A percentile compares a stretch with the other conserved stretches of the same genome.
phyloP scores from a whole-genome alignment of 2,329 filamentous ascomycete genomes.

The Phoma sp. region DNA sequence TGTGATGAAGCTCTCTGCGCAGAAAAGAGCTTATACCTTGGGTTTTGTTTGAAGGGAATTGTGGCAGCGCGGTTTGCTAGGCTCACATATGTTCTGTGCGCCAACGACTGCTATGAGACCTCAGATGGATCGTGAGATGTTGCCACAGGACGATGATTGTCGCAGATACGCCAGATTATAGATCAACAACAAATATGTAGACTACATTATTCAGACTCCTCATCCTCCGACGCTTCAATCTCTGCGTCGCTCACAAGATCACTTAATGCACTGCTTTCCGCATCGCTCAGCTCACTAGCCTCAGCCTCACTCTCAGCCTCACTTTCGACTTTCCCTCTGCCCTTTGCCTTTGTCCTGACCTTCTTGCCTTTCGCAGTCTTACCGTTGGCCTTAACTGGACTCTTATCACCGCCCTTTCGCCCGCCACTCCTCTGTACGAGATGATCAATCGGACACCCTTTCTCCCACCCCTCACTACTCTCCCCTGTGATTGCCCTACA shows the following conservation, averaged over 20 bases:
- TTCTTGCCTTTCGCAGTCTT: slow-evolving; percentile 29
- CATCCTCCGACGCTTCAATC: slow-evolving; percentile 1
- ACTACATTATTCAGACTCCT: slow-evolving; percentile 1
- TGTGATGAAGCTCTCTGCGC: too few species aligned
- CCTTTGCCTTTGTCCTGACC: slow-evolving; percentile 6
- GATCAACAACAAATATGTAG: background rate
- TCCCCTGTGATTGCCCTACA: slow-evolving; percentile 68
- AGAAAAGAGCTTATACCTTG: too few species aligned
- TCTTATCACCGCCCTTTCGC: slow-evolving; percentile 53
- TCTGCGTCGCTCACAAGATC: slow-evolving; percentile 16
- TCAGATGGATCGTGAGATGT: background rate
- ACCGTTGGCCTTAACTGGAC: slow-evolving; percentile 13
- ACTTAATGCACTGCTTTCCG: slow-evolving; percentile 23
- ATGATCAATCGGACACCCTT: slow-evolving; percentile 70
- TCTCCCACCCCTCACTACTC: slow-evolving; percentile 68
- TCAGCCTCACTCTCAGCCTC: slow-evolving; percentile 36
- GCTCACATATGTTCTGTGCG: too few species aligned
- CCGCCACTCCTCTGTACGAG: slow-evolving; percentile 65
- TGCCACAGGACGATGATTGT: background rate
- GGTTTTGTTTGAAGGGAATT: background rate
- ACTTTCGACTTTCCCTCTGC: slow-evolving; percentile 24
- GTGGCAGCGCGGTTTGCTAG: too few species aligned
- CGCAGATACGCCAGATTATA: background rate
- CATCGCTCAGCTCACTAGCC: slow-evolving; percentile 40
- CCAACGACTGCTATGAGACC: too few species aligned